Conservation (phyloP, 768 basidiomycete genomes). For the Cystobasidium ongulense region DNA sequence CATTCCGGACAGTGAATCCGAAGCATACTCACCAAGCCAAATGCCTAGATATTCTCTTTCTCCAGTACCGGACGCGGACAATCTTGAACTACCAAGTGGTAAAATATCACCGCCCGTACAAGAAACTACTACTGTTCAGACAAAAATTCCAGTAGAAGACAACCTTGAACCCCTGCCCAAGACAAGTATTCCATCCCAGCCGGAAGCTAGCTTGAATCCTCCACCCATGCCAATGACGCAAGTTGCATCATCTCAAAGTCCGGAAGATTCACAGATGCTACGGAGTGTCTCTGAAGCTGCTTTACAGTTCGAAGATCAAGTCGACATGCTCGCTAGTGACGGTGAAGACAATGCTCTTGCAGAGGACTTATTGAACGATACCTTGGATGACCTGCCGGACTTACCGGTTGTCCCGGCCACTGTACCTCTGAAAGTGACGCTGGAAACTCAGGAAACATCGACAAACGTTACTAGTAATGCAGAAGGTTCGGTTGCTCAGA, state of each 20-base stretch:
- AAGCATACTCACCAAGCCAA: not conserved
- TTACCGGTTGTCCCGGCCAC: not conserved
- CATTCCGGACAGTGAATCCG: not conserved
- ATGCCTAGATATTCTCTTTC: slow-evolving; percentile 3
- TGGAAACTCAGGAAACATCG: not conserved
- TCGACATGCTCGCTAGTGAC: not conserved
- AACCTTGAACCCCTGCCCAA: not conserved
- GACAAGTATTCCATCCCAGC: not conserved
- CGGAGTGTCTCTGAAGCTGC: not conserved
- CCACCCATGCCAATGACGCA: not conserved
- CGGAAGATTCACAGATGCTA: not conserved
- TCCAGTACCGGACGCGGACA: not conserved
- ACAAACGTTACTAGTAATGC: no score
- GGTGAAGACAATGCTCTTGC: not conserved
- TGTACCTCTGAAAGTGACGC: not conserved
- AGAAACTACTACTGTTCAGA: not conserved
- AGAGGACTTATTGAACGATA: not conserved
- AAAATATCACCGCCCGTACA: not conserved
- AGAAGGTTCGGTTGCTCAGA: no score
- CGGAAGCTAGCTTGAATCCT: not conserved
- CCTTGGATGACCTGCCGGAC: not conserved
- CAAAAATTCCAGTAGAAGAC: not conserved
- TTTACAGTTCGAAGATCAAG: not conserved
- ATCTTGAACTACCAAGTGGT: not conserved
- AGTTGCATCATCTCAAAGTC: not conserved